Conservation (phyloP, 75 land plant genomes). For the Pinus albicaulis region DNA sequence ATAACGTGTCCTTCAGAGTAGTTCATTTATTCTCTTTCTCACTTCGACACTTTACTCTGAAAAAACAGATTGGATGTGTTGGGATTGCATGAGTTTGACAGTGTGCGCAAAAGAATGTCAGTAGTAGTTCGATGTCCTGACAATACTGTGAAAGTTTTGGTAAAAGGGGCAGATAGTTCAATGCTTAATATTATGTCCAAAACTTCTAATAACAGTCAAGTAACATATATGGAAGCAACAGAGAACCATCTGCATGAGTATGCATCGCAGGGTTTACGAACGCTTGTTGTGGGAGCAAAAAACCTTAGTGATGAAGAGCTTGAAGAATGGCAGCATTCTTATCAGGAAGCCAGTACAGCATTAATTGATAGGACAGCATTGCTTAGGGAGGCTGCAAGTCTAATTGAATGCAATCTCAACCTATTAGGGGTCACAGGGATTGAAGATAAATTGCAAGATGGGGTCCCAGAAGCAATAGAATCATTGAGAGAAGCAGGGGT, state of each 20-base stretch:
- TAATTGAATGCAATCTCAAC: constrained; percentile 49
- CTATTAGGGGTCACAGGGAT: constrained; percentile 85
- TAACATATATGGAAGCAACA: constrained; percentile 23
- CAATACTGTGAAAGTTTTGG: constrained; percentile 62
- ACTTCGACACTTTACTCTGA: not conserved
- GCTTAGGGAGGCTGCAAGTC: constrained; percentile 63
- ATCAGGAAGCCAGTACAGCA: constrained; percentile 77
- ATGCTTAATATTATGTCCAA: constrained; percentile 45
- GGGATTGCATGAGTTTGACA: constrained; percentile 91
- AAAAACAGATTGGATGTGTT: constrained; percentile 59
- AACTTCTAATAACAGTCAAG: not conserved
- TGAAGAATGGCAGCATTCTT: constrained; percentile 58
- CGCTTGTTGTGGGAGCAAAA: constrained; percentile 73
- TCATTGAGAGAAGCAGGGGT: constrained; percentile 82
- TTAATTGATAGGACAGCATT: constrained; percentile 50
- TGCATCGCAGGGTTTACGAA: constrained; percentile 74
- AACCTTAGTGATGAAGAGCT: constrained; percentile 52
- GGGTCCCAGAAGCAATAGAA: constrained; percentile 93
- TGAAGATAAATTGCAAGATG: constrained; percentile 84
- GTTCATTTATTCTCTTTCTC: not conserved
- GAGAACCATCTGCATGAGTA: constrained; percentile 57
- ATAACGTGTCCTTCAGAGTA: not conserved
- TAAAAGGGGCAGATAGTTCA: constrained; percentile 87
- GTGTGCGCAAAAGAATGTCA: constrained; percentile 83
- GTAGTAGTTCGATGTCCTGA: constrained; percentile 73